phyloP scores from a whole-genome alignment of 2,329 filamentous ascomycete genomes.

The Pezicula neosporulosa region DNA sequence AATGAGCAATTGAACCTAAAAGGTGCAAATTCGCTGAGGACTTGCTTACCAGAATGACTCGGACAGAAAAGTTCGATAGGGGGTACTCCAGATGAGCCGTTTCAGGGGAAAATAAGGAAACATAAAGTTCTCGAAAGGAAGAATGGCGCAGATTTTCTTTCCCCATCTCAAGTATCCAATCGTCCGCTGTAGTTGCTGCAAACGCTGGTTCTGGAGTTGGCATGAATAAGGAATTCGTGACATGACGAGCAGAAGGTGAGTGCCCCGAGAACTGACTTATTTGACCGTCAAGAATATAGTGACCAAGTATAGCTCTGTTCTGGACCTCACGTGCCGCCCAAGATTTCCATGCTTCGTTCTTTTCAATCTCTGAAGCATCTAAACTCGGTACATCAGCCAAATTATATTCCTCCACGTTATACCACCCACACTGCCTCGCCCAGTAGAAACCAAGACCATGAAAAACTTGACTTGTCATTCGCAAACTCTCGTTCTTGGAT shows the following conservation, averaged over 20 bases:
- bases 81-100: constrained; percentile 12
- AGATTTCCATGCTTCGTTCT: constrained; percentile 35
- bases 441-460: constrained; percentile 39
- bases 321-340: constrained; percentile 40
- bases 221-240: constrained; percentile 34
- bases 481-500: constrained; percentile 36
- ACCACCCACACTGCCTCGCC: constrained; percentile 41
- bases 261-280: constrained; percentile 38
- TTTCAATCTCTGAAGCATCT: constrained; percentile 28
- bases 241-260: constrained; percentile 35
- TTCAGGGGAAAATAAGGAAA: constrained; percentile 32
- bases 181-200: constrained; percentile 33
- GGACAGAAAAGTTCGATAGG: constrained; percentile 36
- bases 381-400: constrained; percentile 30
- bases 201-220: constrained; percentile 36
- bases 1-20: too few relatives aligned
- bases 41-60: constrained; percentile 29
- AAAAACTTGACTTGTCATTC: constrained; percentile 39
- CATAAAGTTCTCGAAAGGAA: constrained; percentile 37
- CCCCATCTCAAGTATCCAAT: constrained; percentile 35
- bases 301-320: constrained; percentile 37
- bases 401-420: constrained; percentile 32
- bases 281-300: constrained; percentile 39
- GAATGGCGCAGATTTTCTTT: constrained; percentile 24
- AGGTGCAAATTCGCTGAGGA: too few relatives aligned